A percentile compares a stretch with the other conserved stretches of the same genome.
These are phyloP conservation scores for Penicillium digitatum DNA, from an alignment of 2,329 filamentous ascomycete genomes.

Conservation along the genomic window DNA sequence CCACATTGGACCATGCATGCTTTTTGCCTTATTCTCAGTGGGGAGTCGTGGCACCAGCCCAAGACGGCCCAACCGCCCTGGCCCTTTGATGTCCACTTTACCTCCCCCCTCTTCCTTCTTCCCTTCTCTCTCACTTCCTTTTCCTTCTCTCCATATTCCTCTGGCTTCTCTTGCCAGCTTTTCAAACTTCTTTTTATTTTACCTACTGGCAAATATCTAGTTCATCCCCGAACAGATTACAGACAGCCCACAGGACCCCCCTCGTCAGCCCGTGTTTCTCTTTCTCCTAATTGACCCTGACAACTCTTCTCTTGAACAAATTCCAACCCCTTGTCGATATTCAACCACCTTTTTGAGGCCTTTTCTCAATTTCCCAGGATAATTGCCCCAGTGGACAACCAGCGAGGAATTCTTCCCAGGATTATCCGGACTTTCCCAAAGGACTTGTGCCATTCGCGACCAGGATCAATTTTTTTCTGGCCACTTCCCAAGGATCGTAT, in stretches of 20 bases:
- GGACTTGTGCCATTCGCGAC: slow-evolving; percentile 11
- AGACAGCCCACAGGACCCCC: slow-evolving; percentile 1
- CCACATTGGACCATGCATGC: slow-evolving; percentile 32
- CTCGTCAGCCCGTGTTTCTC: background rate
- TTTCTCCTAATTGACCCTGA: slow-evolving; percentile 3
- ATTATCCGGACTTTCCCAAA: slow-evolving; percentile 7
- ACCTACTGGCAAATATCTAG: background rate
- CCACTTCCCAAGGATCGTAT: slow-evolving; percentile 13
- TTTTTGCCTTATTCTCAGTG: slow-evolving; percentile 28
- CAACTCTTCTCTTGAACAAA: slow-evolving; percentile 3
- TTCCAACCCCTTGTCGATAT: slow-evolving; percentile 1
- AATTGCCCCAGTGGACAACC: slow-evolving; percentile 18
- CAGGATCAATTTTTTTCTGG: slow-evolving; percentile 14
- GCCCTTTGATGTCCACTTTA: slow-evolving; percentile 27
- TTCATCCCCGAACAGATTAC: background rate
- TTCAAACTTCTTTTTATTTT: background rate
- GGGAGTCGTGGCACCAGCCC: slow-evolving; percentile 45
- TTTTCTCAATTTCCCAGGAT: slow-evolving; percentile 18
- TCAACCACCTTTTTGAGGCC: slow-evolving; percentile 2
- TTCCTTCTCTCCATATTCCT: slow-evolving; percentile 6
- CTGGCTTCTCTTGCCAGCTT: slow-evolving; percentile 1
- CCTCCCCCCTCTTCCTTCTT: slow-evolving; percentile 27
- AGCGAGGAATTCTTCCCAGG: slow-evolving; percentile 16
- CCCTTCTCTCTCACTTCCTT: slow-evolving; percentile 6
- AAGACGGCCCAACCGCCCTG: slow-evolving; percentile 38